Evolutionary conservation across 2,329 filamentous ascomycete species (phyloP), one percentile per base, ranked within the genome.

Genomic region (Diplodia mutila): DNA sequence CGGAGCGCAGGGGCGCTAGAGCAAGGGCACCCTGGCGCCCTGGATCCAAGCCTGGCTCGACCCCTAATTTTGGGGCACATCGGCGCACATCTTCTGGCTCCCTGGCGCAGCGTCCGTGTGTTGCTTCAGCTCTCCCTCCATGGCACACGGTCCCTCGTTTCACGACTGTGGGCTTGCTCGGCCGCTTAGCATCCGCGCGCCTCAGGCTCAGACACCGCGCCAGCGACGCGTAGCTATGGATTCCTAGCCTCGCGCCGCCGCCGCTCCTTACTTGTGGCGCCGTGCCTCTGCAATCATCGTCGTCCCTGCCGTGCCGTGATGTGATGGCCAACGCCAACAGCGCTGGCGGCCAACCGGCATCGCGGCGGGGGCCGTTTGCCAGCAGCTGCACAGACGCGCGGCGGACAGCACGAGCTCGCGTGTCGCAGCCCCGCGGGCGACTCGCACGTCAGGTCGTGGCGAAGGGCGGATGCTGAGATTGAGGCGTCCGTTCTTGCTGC

Each of bases 1-100:
- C 46, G 46, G 55, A 53, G 46, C 34, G 55, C 54, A 49, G 55
- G 48, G 53, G 46, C 54, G 23, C 46, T 48, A 34, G 63, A 12
- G 49, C 51, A 55, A 48, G 63, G 63, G 37, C 42, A 55, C 34
- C 42, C 59, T n/a, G 59, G 46, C n/a, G 42, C 42, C 42, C 42
- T 46, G 42, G 18, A 46, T 21, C 42, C 59, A 61, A 27, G 25
- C 25, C 39, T 9, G 25, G 23, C 57, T 9, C 23, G 29, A 37
- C 59, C 59, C 59, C 59, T 63, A 63, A 63, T 46, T 61, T 61
- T 61, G 57, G 57, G 57, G 37, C 55, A 14, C 39, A 61, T 61
- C 55, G 37, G 54, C 39, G 55, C 55, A 61, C 29, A 37, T 61
- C 57, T 49, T 34, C 39, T 46, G 55, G 55, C 55, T 59, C 37